Evolutionary conservation across 352 stramenopile species (phyloP).

Genomic region (Thalassiosira mediterranea): DNA sequence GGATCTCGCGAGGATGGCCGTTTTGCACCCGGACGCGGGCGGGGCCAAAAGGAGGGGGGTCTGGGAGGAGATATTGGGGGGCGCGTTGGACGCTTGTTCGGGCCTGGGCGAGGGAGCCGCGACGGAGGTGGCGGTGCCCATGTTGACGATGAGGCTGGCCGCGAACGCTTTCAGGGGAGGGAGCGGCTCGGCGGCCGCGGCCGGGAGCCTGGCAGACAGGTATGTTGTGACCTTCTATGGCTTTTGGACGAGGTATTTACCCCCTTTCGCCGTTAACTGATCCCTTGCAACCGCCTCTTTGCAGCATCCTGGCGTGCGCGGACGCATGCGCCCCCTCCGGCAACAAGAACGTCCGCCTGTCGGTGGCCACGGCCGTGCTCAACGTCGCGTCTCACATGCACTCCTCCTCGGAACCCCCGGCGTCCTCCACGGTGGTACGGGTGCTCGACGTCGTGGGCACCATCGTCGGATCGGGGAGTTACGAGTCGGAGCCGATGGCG

Average conservation of each 20-base stretch:
- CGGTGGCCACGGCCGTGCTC: slow-evolving; percentile 72
- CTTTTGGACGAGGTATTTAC: too few species aligned
- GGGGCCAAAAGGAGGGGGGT: slow-evolving; percentile 27
- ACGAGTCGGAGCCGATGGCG: slow-evolving; percentile 70
- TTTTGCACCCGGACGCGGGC: slow-evolving; percentile 88
- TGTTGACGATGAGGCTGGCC: slow-evolving; percentile 76
- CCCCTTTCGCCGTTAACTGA: not conserved
- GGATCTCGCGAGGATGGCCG: slow-evolving; percentile 89
- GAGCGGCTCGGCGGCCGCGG: slow-evolving; percentile 55
- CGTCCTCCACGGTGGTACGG: slow-evolving; percentile 21
- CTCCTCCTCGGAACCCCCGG: slow-evolving; percentile 24
- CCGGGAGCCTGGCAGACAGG: slow-evolving; percentile 38
- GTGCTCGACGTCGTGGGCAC: slow-evolving; percentile 54
- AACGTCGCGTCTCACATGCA: slow-evolving; percentile 73
- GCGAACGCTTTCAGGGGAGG: slow-evolving; percentile 74
- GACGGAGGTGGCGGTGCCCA: slow-evolving; percentile 71
- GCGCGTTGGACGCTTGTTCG: slow-evolving; percentile 35
- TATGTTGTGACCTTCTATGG: slow-evolving; percentile 24
- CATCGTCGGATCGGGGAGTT: slow-evolving; percentile 60
- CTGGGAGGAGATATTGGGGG: slow-evolving; percentile 62
- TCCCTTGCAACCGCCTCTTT: slow-evolving; percentile 15
- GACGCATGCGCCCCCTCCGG: slow-evolving; percentile 47
- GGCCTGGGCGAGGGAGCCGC: slow-evolving; percentile 45
- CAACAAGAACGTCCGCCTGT: slow-evolving; percentile 82
- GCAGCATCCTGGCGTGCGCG: slow-evolving; percentile 59